Conservation (phyloP, 768 basidiomycete genomes). For the Dacryopinax primogenitus region DNA sequence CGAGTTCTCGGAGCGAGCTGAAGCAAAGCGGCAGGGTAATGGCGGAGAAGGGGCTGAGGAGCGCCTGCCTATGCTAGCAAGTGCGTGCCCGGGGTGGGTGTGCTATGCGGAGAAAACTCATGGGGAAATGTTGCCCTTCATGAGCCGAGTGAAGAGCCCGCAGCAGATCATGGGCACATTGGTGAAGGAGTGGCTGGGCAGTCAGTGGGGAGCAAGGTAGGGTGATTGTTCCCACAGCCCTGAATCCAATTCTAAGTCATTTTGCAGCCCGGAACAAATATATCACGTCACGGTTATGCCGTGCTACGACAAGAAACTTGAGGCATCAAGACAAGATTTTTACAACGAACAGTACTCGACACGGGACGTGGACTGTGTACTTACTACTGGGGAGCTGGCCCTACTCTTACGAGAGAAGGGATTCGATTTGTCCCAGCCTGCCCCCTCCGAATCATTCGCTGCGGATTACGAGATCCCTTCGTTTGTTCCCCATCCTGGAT, state of each 20-base stretch:
- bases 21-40: conserved; percentile 17
- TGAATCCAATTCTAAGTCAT: too few species aligned
- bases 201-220: conserved; percentile 49
- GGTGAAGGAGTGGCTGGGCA: conserved; percentile 77
- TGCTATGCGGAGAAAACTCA: conserved; percentile 99
- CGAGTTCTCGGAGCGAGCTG: conserved; percentile 67
- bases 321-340: conserved; percentile 90
- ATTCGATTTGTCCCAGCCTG: conserved; percentile 56
- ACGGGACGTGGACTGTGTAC: conserved; percentile 90
- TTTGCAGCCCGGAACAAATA: conserved; percentile 71
- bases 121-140: conserved; percentile 81
- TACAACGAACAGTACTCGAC: conserved; percentile 69
- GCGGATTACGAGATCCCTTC: conserved; percentile 42
- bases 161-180: conserved; percentile 90
- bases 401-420: conserved; percentile 67
- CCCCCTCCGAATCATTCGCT: conserved; percentile 35
- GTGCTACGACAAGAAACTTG: conserved; percentile 98
- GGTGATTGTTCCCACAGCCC: too few species aligned
- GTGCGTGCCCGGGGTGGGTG: conserved; percentile 97
- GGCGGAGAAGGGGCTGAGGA: conserved; percentile 16
- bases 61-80: conserved; percentile 78
- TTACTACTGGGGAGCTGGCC: conserved; percentile 91
- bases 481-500: conserved; percentile 63
- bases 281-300: conserved; percentile 99
- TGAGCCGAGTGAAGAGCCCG: conserved; percentile 77